Evolutionary conservation across 2,329 filamentous ascomycete genomes (phyloP), one percentile per base, ranked within the genome.

Genomic region (Cordyceps farinosa): DNA sequence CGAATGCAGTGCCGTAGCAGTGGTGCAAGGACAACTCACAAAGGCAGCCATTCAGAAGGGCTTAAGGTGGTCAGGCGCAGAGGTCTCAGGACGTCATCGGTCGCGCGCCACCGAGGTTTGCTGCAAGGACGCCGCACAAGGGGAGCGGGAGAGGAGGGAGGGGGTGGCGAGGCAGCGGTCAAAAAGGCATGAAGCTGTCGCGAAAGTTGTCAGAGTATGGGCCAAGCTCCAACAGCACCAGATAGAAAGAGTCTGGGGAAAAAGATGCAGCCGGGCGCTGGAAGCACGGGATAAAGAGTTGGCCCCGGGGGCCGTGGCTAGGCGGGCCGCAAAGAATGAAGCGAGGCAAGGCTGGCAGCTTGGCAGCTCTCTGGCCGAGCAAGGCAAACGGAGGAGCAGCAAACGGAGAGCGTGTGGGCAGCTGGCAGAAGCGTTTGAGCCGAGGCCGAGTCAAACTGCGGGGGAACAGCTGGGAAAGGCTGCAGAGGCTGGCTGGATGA

Each of bases 11-110:
- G 57, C 5, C 17, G 29, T 36, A 42, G 38, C 38, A 45, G 38
- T 29, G 47, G 8, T 34, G 47, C 57, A 63, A 11, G 48, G 61
- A 54, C 45, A 45, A 59, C 61, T 63, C 61, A 63, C 61, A 58
- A 63, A 58, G 47, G 54, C 61, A 59, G 61, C 61, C 61, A 63
- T 63, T 59, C 54, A 63, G 61, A 63, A 52, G 54, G 47, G 61
- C 55, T 63, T 22, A 22, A 30, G 27, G 38, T 52, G 54, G 61
- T 63, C 61, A 63, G 54, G 61, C 61, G 61, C 61, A 59, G 27
- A 29, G 17, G 53, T 63, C 53, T 59, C 54, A 22, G 53, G 55
- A 63, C 61, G 61, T 63, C 61, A 63, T 63, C 61, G 54, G 55
- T 42, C 40, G 58, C 51, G 51, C 60, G 52, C 60, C 57, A 60